Conservation (phyloP, 2,329 filamentous ascomycete genomes). For the Pestalotiopsis sp. region DNA sequence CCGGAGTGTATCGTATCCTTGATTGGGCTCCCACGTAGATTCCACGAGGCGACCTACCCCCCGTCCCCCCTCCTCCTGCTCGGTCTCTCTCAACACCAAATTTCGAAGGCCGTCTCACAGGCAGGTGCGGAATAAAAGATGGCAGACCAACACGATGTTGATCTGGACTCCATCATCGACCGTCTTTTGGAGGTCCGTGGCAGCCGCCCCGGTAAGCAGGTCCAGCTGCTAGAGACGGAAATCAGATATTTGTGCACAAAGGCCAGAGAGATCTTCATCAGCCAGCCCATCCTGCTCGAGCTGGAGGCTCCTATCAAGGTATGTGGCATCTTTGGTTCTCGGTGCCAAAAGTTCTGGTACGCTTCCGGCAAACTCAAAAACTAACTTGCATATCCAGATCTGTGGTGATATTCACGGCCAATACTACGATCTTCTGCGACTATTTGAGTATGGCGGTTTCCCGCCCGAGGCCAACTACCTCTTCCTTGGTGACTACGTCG, state of each 20-base stretch:
- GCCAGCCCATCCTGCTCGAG: constrained; percentile 95
- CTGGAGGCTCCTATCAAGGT: constrained; percentile 99
- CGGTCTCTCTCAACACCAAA: constrained; percentile 23
- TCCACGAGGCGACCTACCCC: constrained; percentile 11
- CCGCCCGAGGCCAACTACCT: constrained; percentile 99
- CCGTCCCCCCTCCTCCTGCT: constrained; percentile 20
- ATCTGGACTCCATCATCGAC: constrained; percentile 99
- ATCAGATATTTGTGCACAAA: constrained; percentile 98
- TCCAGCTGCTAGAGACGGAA: constrained; percentile 93
- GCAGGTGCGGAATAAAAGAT: constrained; percentile 50
- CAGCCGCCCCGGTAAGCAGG: constrained; percentile 97
- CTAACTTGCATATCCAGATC: constrained; percentile 63
- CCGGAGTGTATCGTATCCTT: constrained; percentile 19
- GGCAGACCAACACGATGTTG: constrained; percentile 82
- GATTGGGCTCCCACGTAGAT: constrained; percentile 17
- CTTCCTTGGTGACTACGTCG: constrained; percentile 98
- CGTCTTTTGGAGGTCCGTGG: constrained; percentile 95
- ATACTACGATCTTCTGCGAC: constrained; percentile 95
- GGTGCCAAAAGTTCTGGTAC: constrained; percentile 15
- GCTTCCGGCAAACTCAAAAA: not conserved
- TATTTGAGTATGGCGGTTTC: constrained; percentile 98
- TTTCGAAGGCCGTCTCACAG: constrained; percentile 43
- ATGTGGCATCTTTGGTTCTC: constrained; percentile 34
- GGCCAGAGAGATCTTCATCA: constrained; percentile 99
- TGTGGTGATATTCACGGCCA: constrained; percentile 99